Evolutionary conservation across 371 early-diverging fungal species (phyloP), one percentile per base, ranked within the genome.

Genomic region (Mucor mucedo): DNA sequence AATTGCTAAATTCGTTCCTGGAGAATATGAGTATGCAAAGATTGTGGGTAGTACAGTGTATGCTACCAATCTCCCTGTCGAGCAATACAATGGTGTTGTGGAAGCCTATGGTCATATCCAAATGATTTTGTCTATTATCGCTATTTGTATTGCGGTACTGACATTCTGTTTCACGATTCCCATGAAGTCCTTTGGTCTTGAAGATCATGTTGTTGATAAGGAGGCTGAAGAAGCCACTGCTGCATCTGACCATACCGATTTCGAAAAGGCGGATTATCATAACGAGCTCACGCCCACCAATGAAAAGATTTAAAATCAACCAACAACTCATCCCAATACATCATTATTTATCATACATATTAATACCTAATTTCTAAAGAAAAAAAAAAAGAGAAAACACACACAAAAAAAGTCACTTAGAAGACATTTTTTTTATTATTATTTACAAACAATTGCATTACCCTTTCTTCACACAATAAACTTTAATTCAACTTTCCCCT

Each of bases 171-270:
- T 73, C 41, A 69, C 77, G 0, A 32, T 71, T 11, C 79, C 76
- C 9, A 78, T 78, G 79, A 70, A 73, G 48, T 62, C 73, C 2
- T 78, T 78, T 62, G 79, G 79, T 30, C 52, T 78, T 5, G 72
- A 66, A 59, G 44, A 68, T 10, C 52, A 33, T n/a, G 35, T 62
- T 41, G 41, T 39, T 11, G 33, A 58, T 0, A 33, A 58, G 6
- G 5, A 47, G 16, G 42, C 44, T 1, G 44, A 29, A 21, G 27
- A 29, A 16, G 47, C 30, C 6, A 5, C 56, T 42, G 42, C 27
- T 42, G 42, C 11, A 3, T 55, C 55, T 16, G 57, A 55, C 16
- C 16, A 7, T 44, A n/a, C 47, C 5, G n/a, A n/a, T 9, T 7
- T 21, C 9, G 47, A 47, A 47, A 47, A 21, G 27, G 47, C 8